Evolutionary conservation across 2,329 filamentous ascomycete genomes (phyloP), one percentile per base, ranked within the genome.

Genomic region (Trichophyton equinum): DNA sequence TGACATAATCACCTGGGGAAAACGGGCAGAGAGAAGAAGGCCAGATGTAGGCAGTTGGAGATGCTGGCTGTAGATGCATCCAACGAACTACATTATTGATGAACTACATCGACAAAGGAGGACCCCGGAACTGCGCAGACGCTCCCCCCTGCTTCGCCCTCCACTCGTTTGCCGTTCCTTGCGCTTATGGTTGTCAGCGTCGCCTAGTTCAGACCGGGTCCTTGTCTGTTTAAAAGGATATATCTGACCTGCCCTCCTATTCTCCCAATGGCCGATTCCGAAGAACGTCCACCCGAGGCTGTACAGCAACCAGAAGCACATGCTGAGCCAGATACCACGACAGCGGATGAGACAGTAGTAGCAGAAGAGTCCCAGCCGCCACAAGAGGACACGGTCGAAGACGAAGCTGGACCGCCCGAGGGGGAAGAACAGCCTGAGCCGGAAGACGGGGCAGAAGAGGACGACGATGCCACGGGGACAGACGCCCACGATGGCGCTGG

Each of bases 251-350:
- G 56, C 58, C 42, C 47, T 47, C 46, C 42, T 38, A 30, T 58
- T 25, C 62, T 38, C 60, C 42, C 62, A 62, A 64, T 64, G 62
- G 62, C 62, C 59, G 58, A 64, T 58, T 18, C 46, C 55, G 62
- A 61, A 51, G 62, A 42, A 60, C 53, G 51, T 59, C 20, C 40
- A 8, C 40, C 22, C 38, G 57, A 47, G 33, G 57, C 49, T n/a
- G 33, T 13, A 38, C 27, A 49, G 30, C 59, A 63, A 18, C 30
- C 60, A 27, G 59, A 60, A 36, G 42, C 47, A 18, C 30, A 57
- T 30, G 33, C 42, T 25, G 44, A 58, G 27, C 36, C 60, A 36
- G 58, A 58, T 40, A 47, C 27, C 46, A 47, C 56, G 55, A 49
- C 38, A 36, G 18, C 25, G 3, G 33, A 18, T 33, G 18, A 20